Percentiles rank a stretch among this genome's conserved stretches.
phyloP scores from a whole-genome alignment of 805 yeast genomes.

The Metschnikowia gelsemii region DNA sequence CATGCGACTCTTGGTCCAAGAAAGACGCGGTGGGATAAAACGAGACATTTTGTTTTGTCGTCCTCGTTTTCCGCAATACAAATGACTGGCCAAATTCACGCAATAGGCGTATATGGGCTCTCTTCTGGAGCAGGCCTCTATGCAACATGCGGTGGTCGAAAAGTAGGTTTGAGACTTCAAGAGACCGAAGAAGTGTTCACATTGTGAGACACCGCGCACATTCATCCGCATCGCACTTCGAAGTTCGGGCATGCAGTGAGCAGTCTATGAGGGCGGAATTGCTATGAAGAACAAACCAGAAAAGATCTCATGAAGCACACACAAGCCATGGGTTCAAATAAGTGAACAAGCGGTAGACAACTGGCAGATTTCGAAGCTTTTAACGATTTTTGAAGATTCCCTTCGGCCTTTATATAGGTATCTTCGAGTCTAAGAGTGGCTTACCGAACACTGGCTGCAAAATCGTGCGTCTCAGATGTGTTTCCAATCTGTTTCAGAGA shows the following conservation, averaged over 20 bases:
- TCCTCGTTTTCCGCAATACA: neutral
- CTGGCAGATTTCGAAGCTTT: too few relatives aligned
- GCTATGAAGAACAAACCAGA: too few relatives aligned
- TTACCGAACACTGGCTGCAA: constrained; percentile 5
- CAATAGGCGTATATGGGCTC: neutral
- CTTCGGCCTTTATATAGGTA: too few relatives aligned
- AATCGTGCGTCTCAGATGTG: neutral
- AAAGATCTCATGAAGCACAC: too few relatives aligned
- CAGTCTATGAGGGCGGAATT: too few relatives aligned
- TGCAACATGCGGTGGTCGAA: constrained; percentile 1
- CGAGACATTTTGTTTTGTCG: constrained; percentile 4
- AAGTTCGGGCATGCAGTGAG: too few relatives aligned
- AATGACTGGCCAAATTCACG: constrained; percentile 1
- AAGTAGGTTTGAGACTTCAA: neutral
- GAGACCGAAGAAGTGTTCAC: too few relatives aligned
- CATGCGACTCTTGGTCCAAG: constrained; percentile 30
- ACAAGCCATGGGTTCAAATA: too few relatives aligned
- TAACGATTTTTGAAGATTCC: too few relatives aligned
- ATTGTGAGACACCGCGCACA: constrained; percentile 5
- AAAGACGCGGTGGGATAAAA: constrained; percentile 31
- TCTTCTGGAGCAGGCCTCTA: constrained; percentile 1
- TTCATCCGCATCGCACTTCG: neutral
- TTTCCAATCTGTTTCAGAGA: neutral
- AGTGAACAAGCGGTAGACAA: too few relatives aligned
- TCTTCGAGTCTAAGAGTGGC: too few relatives aligned